Conservation (phyloP, 495 filamentous ascomycete genomes). For the Penicillium angulare region DNA sequence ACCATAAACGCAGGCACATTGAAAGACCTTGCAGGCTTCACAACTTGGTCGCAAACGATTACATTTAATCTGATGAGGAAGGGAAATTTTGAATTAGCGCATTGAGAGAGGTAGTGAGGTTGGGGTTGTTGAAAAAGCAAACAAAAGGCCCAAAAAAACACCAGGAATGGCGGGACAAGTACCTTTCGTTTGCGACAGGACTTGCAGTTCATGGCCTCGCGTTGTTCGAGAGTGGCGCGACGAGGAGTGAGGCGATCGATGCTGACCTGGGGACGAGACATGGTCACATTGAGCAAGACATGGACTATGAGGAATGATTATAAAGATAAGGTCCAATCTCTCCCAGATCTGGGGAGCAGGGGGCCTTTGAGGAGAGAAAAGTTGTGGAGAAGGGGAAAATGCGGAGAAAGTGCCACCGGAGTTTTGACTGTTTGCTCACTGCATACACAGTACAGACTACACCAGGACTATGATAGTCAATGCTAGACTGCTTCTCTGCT, state of each 20-base stretch:
- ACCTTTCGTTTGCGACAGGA: slow-evolving; percentile 88
- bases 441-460: not conserved
- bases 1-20: slow-evolving; percentile 88
- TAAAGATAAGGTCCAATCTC: slow-evolving; percentile 9
- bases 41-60: slow-evolving; percentile 80
- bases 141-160: no score
- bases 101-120: no score
- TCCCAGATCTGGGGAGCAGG: slow-evolving; percentile 6
- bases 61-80: slow-evolving; percentile 93
- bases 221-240: slow-evolving; percentile 69
- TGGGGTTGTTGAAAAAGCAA: not conserved
- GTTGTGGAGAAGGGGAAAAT: slow-evolving; percentile 18
- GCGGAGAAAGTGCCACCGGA: slow-evolving; percentile 32
- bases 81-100: no score
- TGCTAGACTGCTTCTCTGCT: no score
- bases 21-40: slow-evolving; percentile 85
- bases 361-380: slow-evolving; percentile 5
- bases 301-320: slow-evolving; percentile 3
- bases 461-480: not conserved
- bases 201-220: slow-evolving; percentile 93
- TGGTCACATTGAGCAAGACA: slow-evolving; percentile 28
- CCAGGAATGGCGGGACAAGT: no score
- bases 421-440: not conserved
- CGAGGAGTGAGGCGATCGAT: slow-evolving; percentile 78
- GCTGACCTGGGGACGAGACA: slow-evolving; percentile 77